phyloP scores from a whole-genome alignment of 805 yeast species.

The Wickerhamiella siamensis region DNA sequence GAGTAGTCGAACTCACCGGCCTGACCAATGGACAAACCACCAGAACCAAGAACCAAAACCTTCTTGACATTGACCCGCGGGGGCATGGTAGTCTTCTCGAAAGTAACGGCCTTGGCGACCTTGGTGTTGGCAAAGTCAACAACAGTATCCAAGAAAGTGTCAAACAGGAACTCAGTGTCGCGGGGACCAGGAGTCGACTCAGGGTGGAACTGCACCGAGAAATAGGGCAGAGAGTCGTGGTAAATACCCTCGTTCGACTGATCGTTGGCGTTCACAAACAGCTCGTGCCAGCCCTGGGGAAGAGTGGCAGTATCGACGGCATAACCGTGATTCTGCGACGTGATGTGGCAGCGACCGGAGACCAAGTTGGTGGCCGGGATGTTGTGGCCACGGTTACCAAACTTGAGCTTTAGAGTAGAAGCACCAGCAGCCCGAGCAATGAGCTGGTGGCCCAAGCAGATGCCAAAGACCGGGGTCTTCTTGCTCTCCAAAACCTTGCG shows the following conservation, averaged over 20 bases:
- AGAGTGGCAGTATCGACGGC: constrained; percentile 82
- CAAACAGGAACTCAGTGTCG: constrained; percentile 83
- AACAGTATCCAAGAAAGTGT: constrained; percentile 73
- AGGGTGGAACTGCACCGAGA: constrained; percentile 98
- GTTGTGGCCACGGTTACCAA: constrained; percentile 98
- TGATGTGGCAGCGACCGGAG: constrained; percentile 92
- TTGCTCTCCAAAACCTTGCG: constrained; percentile 42
- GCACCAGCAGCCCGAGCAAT: constrained; percentile 93
- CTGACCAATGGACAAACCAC: constrained; percentile 97
- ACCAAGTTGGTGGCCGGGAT: constrained; percentile 86
- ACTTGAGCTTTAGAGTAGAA: constrained; percentile 78
- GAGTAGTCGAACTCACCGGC: constrained; percentile 99
- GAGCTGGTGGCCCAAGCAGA: constrained; percentile 94
- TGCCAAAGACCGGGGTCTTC: constrained; percentile 89
- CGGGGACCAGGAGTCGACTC: constrained; percentile 99
- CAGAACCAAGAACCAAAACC: constrained; percentile 89
- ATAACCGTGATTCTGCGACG: constrained; percentile 97
- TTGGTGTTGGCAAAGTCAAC: constrained; percentile 34
- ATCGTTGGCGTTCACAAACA: constrained; percentile 91
- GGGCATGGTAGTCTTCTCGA: constrained; percentile 38
- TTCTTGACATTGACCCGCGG: constrained; percentile 59
- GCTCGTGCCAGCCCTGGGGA: constrained; percentile 73
- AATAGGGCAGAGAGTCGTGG: constrained; percentile 72
- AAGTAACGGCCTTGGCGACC: constrained; percentile 52
- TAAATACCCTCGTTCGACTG: constrained; percentile 98